A percentile compares a stretch with the other conserved stretches of the same genome.
These are phyloP conservation scores for Fusarium sp. DNA, from an alignment of 2,329 filamentous ascomycete species.

Conservation along the genomic window DNA sequence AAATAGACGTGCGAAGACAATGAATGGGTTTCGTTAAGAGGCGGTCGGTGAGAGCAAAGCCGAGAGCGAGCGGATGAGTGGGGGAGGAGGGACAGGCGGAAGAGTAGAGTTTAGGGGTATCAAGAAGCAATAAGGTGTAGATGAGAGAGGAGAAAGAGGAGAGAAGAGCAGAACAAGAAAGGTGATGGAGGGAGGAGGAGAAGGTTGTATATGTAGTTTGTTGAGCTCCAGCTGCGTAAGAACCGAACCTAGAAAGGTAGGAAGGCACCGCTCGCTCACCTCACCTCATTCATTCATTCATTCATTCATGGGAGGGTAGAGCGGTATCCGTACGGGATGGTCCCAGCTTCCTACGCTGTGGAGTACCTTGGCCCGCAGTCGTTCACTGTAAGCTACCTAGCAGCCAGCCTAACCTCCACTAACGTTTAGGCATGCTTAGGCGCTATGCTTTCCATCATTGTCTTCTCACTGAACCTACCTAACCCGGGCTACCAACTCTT, in stretches of 20 bases:
- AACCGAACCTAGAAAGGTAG: background rate
- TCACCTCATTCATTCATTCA: background rate
- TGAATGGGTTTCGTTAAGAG: slow-evolving; percentile 33
- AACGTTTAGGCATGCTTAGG: slow-evolving; percentile 10
- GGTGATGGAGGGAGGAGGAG: slow-evolving; percentile 34
- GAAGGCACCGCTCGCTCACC: background rate
- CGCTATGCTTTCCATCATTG: background rate
- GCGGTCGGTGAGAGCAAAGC: slow-evolving; percentile 35
- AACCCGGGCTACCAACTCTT: background rate
- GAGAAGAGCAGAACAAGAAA: slow-evolving; percentile 39
- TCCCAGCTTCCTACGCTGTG: slow-evolving; percentile 34
- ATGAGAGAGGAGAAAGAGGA: slow-evolving; percentile 40
- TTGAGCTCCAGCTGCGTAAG: slow-evolving; percentile 24
- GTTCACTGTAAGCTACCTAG: slow-evolving; percentile 24
- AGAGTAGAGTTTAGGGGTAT: slow-evolving; percentile 42
- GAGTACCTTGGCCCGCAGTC: slow-evolving; percentile 21
- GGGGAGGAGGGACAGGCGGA: slow-evolving; percentile 23
- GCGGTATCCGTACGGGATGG: slow-evolving; percentile 36
- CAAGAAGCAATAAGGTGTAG: slow-evolving; percentile 46
- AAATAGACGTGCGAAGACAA: slow-evolving; percentile 18
- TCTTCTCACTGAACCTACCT: slow-evolving; percentile 6
- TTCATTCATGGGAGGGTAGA: slow-evolving; percentile 13
- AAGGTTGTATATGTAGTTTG: slow-evolving; percentile 45
- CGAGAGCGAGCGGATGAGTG: slow-evolving; percentile 38
- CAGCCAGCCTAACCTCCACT: slow-evolving; percentile 5